Evolutionary conservation across 202 grass and related monocot species (phyloP).

Genomic region (Bolboschoenoplectus hybrid): DNA sequence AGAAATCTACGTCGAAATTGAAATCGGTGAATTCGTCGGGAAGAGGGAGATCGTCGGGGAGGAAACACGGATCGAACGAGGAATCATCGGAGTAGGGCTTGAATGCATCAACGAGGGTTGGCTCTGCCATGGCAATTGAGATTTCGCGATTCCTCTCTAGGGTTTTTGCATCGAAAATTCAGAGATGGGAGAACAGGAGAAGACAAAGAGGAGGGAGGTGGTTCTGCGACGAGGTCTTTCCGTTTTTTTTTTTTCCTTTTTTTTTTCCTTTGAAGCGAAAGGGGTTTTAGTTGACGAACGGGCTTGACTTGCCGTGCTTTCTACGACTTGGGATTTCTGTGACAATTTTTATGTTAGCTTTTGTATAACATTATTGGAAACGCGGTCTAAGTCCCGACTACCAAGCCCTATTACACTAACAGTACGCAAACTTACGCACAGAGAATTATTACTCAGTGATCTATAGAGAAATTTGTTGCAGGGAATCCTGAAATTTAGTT

Average conservation of each 20-base stretch:
- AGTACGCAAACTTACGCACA: not conserved
- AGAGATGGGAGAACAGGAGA: not conserved
- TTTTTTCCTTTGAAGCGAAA: not conserved
- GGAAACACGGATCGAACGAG: constrained; percentile 65
- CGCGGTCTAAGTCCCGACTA: too few relatives aligned
- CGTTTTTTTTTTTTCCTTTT: not conserved
- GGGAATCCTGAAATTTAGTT: not conserved
- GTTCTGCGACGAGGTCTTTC: constrained; percentile 48
- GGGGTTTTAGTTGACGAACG: constrained; percentile 32
- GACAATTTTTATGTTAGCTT: not conserved
- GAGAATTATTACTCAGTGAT: not conserved
- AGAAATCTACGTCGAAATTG: constrained; percentile 71
- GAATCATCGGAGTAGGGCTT: constrained; percentile 45
- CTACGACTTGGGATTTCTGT: not conserved
- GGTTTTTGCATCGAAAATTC: constrained; percentile 64
- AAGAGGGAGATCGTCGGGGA: constrained; percentile 45
- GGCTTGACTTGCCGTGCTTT: constrained; percentile 28
- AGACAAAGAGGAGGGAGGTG: not conserved
- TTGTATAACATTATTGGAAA: not conserved
- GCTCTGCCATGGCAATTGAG: constrained; percentile 69
- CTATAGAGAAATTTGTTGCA: not conserved
- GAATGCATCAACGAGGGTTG: constrained; percentile 56
- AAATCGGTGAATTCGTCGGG: constrained; percentile 61
- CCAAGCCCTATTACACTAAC: not conserved
- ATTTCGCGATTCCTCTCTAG: constrained; percentile 36